These are phyloP conservation scores for Ophiostoma fasciatum DNA, from an alignment of 2,329 filamentous ascomycete species.

Conservation along the genomic window DNA sequence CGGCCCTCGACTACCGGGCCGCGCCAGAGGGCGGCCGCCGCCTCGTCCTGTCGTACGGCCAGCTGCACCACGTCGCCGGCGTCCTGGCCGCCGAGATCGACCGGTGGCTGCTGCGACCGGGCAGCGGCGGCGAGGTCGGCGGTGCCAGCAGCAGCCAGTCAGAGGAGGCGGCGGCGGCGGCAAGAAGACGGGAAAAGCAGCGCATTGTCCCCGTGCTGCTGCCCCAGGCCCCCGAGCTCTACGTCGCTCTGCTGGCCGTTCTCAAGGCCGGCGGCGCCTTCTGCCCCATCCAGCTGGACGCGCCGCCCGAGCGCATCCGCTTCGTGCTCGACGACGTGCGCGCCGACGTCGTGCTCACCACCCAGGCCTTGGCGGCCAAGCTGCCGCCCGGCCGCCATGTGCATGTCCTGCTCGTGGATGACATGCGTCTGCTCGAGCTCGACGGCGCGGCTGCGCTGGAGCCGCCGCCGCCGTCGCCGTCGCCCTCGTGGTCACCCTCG, in stretches of 20 bases:
- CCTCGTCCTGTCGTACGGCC: slow-evolving; percentile 40
- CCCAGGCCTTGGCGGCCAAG: slow-evolving; percentile 27
- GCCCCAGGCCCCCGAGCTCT: slow-evolving; percentile 62
- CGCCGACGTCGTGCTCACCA: slow-evolving; percentile 54
- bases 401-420: slow-evolving; percentile 23
- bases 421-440: slow-evolving; percentile 4
- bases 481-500: too few species aligned
- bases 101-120: neutral
- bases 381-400: slow-evolving; percentile 21
- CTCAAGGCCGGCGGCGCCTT: slow-evolving; percentile 74
- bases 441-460: neutral
- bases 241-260: slow-evolving; percentile 62
- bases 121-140: too few species aligned
- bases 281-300: slow-evolving; percentile 68
- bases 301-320: slow-evolving; percentile 57
- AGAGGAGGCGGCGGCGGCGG: too few species aligned
- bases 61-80: slow-evolving; percentile 45
- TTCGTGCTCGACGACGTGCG: slow-evolving; percentile 71
- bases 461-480: too few species aligned
- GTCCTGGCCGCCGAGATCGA: slow-evolving; percentile 38
- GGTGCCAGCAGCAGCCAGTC: too few species aligned
- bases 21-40: too few species aligned
- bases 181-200: slow-evolving; percentile 13
- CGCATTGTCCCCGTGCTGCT: slow-evolving; percentile 61
- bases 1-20: slow-evolving; percentile 50